A percentile compares a stretch with the other conserved stretches of the same genome.
Conservation (phyloP, 495 filamentous ascomycete species). For the Penicillium atrosanguineum region DNA sequence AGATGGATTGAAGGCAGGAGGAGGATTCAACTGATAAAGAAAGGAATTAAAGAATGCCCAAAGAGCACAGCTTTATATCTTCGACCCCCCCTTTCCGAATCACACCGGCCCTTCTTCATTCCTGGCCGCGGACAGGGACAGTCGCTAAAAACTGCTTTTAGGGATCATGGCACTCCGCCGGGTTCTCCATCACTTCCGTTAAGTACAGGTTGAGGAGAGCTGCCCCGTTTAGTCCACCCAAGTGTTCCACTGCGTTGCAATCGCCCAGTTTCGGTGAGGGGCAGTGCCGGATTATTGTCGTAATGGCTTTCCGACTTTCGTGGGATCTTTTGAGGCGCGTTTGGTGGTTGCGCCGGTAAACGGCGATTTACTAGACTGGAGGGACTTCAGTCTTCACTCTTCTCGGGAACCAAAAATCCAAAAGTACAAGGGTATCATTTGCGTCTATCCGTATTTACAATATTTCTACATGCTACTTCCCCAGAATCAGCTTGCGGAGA, state of each 20-base stretch:
- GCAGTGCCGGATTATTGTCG: constrained; percentile 11
- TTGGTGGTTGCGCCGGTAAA: neutral
- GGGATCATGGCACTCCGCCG: constrained; percentile 38
- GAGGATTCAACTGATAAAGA: constrained; percentile 1
- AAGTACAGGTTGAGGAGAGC: constrained; percentile 54
- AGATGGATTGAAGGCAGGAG: neutral
- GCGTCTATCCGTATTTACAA: constrained; percentile 14
- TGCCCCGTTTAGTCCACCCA: constrained; percentile 29
- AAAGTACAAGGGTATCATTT: constrained; percentile 19
- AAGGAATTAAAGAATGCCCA: constrained; percentile 2
- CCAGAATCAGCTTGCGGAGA: constrained; percentile 55
- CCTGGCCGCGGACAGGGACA: constrained; percentile 15
- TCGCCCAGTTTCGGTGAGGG: constrained; percentile 13
- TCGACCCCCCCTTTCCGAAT: constrained; percentile 11
- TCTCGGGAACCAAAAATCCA: neutral
- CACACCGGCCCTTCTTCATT: constrained; percentile 10
- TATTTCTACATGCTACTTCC: constrained; percentile 13
- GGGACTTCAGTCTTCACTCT: neutral
- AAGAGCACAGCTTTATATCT: constrained; percentile 13
- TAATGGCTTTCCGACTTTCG: constrained; percentile 8
- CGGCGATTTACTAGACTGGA: neutral
- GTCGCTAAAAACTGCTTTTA: constrained; percentile 54
- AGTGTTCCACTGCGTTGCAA: constrained; percentile 19
- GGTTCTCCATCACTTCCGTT: constrained; percentile 41
- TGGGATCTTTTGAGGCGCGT: neutral